Evolutionary conservation across 2,329 filamentous ascomycete species (phyloP).

Genomic region (Apiospora sp.): DNA sequence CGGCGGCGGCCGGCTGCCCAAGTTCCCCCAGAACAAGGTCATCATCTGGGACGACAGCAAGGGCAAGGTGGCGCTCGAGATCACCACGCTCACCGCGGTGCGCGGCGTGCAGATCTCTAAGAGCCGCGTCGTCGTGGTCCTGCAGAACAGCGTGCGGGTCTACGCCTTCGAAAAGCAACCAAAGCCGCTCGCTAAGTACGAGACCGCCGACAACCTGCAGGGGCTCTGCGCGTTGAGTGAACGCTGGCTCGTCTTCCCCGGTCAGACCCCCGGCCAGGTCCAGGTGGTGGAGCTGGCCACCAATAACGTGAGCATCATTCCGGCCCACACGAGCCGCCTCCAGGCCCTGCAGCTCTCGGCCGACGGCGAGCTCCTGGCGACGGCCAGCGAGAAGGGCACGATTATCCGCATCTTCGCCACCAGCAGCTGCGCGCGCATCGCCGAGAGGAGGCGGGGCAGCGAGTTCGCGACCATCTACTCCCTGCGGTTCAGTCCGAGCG

Average conservation of each 20-base stretch:
- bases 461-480: constrained; percentile 90
- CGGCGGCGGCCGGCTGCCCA: constrained; percentile 84
- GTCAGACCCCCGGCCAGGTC: constrained; percentile 86
- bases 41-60: constrained; percentile 93
- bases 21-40: constrained; percentile 88
- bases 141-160: constrained; percentile 82
- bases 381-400: constrained; percentile 90
- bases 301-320: constrained; percentile 90
- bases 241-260: constrained; percentile 82
- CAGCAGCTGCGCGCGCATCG: constrained; percentile 78
- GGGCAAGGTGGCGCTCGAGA: constrained; percentile 74
- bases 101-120: constrained; percentile 80
- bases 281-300: constrained; percentile 83
- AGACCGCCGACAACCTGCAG: constrained; percentile 84
- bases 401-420: constrained; percentile 87
- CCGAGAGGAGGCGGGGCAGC: constrained; percentile 86
- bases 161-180: constrained; percentile 81
- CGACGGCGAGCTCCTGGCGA: constrained; percentile 84
- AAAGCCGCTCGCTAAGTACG: constrained; percentile 75
- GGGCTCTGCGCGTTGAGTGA: constrained; percentile 82
- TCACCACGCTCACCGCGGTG: constrained; percentile 83
- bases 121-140: constrained; percentile 78
- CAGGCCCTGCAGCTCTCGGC: constrained; percentile 81
- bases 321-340: constrained; percentile 83
- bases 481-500: constrained; percentile 84